Evolutionary conservation across 2,329 filamentous ascomycete species (phyloP).

Genomic region (Stagonosporopsis vannaccii): DNA sequence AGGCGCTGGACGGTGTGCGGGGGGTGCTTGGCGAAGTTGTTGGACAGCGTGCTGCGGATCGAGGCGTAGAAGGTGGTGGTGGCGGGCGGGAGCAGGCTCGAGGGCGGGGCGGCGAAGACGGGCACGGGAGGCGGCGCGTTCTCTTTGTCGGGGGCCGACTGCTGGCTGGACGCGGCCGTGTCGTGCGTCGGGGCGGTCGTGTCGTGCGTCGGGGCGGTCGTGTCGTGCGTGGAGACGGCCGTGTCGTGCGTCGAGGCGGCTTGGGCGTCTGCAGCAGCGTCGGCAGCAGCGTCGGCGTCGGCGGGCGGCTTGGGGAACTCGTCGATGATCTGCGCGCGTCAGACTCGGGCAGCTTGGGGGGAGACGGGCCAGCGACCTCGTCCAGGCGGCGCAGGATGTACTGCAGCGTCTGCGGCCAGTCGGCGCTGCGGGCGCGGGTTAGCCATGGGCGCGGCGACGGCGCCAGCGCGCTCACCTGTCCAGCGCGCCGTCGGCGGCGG

Average conservation of each 20-base stretch:
- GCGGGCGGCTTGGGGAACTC: constrained; percentile 73
- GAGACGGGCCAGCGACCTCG: constrained; percentile 54
- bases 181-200: background rate
- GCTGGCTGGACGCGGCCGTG: constrained; percentile 39
- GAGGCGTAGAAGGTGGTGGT: constrained; percentile 43
- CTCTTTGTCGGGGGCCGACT: constrained; percentile 71
- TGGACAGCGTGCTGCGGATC: constrained; percentile 62
- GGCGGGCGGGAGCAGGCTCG: constrained; percentile 39
- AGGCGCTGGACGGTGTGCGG: constrained; percentile 94
- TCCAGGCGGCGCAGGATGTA: constrained; percentile 73
- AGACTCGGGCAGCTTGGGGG: background rate
- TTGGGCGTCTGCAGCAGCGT: constrained; percentile 39
- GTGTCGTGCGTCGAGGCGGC: background rate
- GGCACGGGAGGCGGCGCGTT: constrained; percentile 59
- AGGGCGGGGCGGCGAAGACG: constrained; percentile 50
- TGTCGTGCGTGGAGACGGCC: constrained; percentile 27
- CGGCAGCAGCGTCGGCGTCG: constrained; percentile 53
- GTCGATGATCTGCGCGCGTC: constrained; percentile 69
- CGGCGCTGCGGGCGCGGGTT: constrained; percentile 59
- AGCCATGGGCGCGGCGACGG: background rate
- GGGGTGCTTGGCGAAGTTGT: constrained; percentile 75
- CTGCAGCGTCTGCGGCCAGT: constrained; percentile 73
- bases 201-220: background rate
- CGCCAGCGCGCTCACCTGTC: constrained; percentile 59
- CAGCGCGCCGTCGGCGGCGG: constrained; percentile 65